phyloP scores from a whole-genome alignment of 2,329 filamentous ascomycete genomes.

The Xylariaceae sp. region DNA sequence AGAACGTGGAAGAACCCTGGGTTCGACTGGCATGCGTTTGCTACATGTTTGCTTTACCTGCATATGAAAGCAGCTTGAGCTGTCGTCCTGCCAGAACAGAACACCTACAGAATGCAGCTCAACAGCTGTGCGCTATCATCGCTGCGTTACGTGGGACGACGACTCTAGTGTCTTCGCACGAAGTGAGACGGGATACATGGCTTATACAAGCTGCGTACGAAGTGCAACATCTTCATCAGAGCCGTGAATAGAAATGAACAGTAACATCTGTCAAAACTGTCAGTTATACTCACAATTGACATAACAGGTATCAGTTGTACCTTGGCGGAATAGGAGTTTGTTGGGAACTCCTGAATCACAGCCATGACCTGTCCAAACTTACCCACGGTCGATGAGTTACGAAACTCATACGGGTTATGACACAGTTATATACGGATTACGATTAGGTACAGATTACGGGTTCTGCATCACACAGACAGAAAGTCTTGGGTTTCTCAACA shows the following conservation, averaged over 20 bases:
- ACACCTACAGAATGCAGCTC: not conserved
- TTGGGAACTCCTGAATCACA: too few relatives aligned
- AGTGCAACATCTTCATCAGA: not conserved
- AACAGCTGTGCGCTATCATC: not conserved
- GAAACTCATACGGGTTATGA: too few relatives aligned
- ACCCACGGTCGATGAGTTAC: too few relatives aligned
- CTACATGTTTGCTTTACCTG: not conserved
- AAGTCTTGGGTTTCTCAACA: not conserved
- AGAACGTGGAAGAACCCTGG: not conserved
- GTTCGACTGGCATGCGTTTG: not conserved
- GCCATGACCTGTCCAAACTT: too few relatives aligned
- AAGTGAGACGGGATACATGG: too few relatives aligned
- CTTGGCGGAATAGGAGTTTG: too few relatives aligned
- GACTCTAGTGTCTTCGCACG: not conserved
- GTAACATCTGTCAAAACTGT: not conserved
- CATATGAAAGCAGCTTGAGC: not conserved
- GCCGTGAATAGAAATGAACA: not conserved
- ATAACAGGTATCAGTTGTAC: too few relatives aligned
- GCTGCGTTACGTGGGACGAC: not conserved
- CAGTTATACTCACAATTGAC: not conserved
- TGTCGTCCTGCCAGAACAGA: not conserved
- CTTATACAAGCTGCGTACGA: too few relatives aligned
- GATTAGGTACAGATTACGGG: too few relatives aligned
- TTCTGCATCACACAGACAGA: not conserved
- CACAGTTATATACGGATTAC: too few relatives aligned